phyloP scores from a whole-genome alignment of 2,329 filamentous ascomycete genomes.

The Hypomyces perniciosus region DNA sequence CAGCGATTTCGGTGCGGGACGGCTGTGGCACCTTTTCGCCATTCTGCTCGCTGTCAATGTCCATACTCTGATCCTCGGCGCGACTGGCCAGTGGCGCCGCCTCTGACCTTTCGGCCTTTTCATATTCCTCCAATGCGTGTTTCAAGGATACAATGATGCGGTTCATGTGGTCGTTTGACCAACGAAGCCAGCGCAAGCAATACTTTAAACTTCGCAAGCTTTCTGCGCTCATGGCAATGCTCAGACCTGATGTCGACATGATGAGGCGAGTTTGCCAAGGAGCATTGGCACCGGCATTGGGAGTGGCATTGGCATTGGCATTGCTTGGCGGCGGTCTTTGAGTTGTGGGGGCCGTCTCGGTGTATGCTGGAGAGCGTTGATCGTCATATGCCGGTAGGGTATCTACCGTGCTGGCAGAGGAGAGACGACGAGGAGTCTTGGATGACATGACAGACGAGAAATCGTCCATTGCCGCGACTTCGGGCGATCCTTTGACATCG shows the following conservation, averaged over 20 bases:
- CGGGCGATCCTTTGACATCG: constrained; percentile 20
- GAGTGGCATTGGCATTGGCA: neutral
- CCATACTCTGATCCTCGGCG: constrained; percentile 1
- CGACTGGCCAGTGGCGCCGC: constrained; percentile 3
- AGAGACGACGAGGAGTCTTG: constrained; percentile 45
- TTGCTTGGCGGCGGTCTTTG: constrained; percentile 26
- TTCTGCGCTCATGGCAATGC: constrained; percentile 85
- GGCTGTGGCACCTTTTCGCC: constrained; percentile 21
- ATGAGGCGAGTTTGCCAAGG: constrained; percentile 79
- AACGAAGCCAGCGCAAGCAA: constrained; percentile 72
- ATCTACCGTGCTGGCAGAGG: constrained; percentile 63
- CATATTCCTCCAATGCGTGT: constrained; percentile 73
- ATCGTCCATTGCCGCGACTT: constrained; percentile 15
- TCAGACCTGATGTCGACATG: constrained; percentile 84
- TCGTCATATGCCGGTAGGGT: constrained; percentile 81
- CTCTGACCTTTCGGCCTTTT: constrained; percentile 33
- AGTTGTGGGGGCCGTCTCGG: constrained; percentile 44
- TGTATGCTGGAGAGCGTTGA: constrained; percentile 66
- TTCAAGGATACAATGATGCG: constrained; percentile 70
- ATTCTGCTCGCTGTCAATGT: constrained; percentile 5
- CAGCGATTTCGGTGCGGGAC: constrained; percentile 41
- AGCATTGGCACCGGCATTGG: no score
- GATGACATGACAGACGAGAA: constrained; percentile 22
- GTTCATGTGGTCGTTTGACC: constrained; percentile 76
- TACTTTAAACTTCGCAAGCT: constrained; percentile 79